Base-by-base conservation (phyloP, 768 basidiomycete species). In the Hypsizygus marmoreus region DNA sequence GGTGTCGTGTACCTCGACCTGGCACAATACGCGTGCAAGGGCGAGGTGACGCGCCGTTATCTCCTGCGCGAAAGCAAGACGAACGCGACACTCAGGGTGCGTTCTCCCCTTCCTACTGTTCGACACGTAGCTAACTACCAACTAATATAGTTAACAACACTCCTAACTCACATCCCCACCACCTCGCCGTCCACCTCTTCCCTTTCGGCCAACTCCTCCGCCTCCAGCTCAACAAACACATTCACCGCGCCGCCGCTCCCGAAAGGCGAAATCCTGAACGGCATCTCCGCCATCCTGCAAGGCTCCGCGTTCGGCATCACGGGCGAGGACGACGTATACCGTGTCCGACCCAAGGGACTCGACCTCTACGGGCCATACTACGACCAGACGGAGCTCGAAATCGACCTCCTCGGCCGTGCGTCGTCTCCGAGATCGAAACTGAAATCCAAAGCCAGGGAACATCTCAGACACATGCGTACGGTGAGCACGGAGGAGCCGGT, bases 31-130 rank as follows among this genome's bases (percentile, higher is more conserved):
- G 84, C 81, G 11, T 73, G 76, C 36, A 78, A 82, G 26, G 76
- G 79, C 6, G 60, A 62, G 22, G 74, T 88, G 19, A 80, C 80
- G 8, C 73, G 89, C 13, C 72, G 80, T 5, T 87, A 88, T 63
- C 71, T 89, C 6, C 66, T 90, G 4, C 71, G 79, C 37, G 78
- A 87, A 55, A 88, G 84, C 55, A 88, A 86, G 65, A 88, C 82
- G 29, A 91, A 91, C 53, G 87, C 89, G 1, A 86, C 82, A 5
- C 70, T 91, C 37, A 86, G 86, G 73, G 84, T 86, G 33, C 10
- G 67, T 54, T 9, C 34, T 35, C 36, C 29, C 40, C 34, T 24
- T 37, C 42, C 8, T 39, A 9, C 7, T 19, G 12, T 1, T 19
- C 28, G 25, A 19, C 39, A 38, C 30, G n/a, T 49, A 38, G 16